Base-by-base conservation (phyloP, 1,139 yeast species). In the Taiozyma onychis region DNA sequence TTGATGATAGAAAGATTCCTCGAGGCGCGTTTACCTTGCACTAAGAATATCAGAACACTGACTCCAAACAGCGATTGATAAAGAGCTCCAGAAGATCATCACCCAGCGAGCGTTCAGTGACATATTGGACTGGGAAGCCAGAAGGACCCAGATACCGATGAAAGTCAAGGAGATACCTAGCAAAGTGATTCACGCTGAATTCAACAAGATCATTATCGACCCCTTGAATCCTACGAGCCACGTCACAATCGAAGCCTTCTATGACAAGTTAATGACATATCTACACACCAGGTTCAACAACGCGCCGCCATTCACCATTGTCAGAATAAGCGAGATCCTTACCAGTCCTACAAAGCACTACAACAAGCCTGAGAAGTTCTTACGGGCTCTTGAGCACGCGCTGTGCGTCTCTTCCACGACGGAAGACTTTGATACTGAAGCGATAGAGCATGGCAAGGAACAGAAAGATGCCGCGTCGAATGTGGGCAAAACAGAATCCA, bases 261-360 rank as follows among this genome's bases (percentile, higher is more conserved):
- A 52, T 3, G 45, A 41, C n/a, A 56, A 61, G 8, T 54, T 72
- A 11, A 49, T 61, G 16, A 46, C 50, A 1, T 55, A 60, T 28
- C 57, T 77, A 39, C 41, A 50, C 9, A 10, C 24, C 3, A 61
- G 60, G 39, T 80, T 77, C 56, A 24, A 51, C 1, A 54, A 57
- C 1, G 52, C 62, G 2, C 84, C 88, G 1, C 89, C 88, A 0
- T 83, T 81, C 62, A 83, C 88, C 0, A 60, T 81, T 2, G 71
- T 74, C 45, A 64, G 89, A 48, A 57, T 83, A 9, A 76, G 82
- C 0, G 89, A 84, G 61, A 63, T 84, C 21, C 54, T 82, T 2
- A 47, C 64, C 1, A 63, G 68, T 14, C 84, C 85, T 0, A 55
- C 54, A 18, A 69, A 70, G 24, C 73, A 72, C 56, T 68, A 68